Evolutionary conservation across 768 basidiomycete species (phyloP).

Genomic region (Tylopilus sp.): DNA sequence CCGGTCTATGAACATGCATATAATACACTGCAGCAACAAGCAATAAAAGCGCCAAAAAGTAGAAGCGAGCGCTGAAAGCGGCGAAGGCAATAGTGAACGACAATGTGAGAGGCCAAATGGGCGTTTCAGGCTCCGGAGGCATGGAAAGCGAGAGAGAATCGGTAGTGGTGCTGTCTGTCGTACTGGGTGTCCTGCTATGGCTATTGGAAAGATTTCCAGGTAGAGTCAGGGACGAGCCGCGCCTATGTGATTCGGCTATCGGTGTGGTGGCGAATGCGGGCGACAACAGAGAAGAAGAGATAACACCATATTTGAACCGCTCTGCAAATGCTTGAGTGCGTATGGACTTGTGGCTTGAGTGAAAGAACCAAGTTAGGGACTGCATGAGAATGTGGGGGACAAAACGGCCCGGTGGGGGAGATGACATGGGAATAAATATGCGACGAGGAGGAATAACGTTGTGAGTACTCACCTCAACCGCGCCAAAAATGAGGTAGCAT

Average conservation of each 20-base stretch:
- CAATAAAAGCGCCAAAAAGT: slow-evolving; percentile 37
- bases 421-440: neutral
- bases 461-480: slow-evolving; percentile 36
- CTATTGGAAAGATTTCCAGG: slow-evolving; percentile 42
- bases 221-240: slow-evolving; percentile 35
- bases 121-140: slow-evolving; percentile 33
- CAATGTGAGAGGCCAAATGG: slow-evolving; percentile 39
- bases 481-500: slow-evolving; percentile 22
- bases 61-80: slow-evolving; percentile 43
- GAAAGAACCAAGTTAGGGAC: slow-evolving; percentile 38
- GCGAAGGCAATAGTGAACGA: slow-evolving; percentile 37
- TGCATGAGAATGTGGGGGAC: slow-evolving; percentile 21
- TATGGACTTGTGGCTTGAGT: slow-evolving; percentile 32
- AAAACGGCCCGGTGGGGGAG: neutral
- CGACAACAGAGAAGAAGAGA: slow-evolving; percentile 75
- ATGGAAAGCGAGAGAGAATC: slow-evolving; percentile 24
- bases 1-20: slow-evolving; percentile 37
- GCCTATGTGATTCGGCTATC: slow-evolving; percentile 28
- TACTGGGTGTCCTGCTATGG: slow-evolving; percentile 44
- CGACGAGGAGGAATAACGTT: slow-evolving; percentile 11
- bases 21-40: slow-evolving; percentile 39
- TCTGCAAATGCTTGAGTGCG: slow-evolving; percentile 58
- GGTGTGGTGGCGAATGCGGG: slow-evolving; percentile 46
- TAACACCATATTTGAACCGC: slow-evolving; percentile 81
- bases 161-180: slow-evolving; percentile 26